Conservation (phyloP, 2,329 filamentous ascomycete species). For the Metarhizium rileyi region DNA sequence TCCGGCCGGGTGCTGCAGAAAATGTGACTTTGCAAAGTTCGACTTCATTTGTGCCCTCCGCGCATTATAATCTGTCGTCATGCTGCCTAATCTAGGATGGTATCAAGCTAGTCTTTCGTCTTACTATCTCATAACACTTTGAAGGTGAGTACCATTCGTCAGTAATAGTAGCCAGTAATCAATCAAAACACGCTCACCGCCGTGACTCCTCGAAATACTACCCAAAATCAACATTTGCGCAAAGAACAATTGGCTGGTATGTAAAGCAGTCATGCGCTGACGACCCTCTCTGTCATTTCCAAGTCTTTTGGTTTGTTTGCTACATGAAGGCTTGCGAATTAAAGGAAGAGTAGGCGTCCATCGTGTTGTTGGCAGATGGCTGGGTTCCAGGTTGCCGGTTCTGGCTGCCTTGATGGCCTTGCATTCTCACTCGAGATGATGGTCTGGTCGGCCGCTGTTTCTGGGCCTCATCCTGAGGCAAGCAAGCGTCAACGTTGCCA, state of each 20-base stretch:
- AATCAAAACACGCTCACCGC: neutral
- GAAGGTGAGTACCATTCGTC: no score
- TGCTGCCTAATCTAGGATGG: neutral
- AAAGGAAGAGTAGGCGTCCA: conserved; percentile 4
- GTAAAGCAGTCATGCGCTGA: no score
- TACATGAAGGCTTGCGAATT: conserved; percentile 2
- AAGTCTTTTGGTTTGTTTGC: neutral
- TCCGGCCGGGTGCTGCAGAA: no score
- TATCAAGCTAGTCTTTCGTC: neutral
- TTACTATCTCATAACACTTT: no score
- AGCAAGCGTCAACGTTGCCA: neutral
- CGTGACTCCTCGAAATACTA: neutral
- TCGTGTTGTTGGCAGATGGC: neutral
- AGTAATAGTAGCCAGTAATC: no score
- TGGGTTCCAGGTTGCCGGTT: neutral
- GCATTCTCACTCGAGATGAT: neutral
- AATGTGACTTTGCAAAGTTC: no score
- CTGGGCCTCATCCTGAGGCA: conserved; percentile 1
- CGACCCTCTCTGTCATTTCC: neutral
- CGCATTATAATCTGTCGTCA: neutral
- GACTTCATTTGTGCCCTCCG: neutral
- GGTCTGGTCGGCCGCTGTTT: neutral
- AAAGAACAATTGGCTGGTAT: neutral
- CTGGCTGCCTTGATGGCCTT: neutral
- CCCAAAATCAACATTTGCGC: neutral